Conservation (phyloP, 495 filamentous ascomycete species). For the Penicillium salamii region DNA sequence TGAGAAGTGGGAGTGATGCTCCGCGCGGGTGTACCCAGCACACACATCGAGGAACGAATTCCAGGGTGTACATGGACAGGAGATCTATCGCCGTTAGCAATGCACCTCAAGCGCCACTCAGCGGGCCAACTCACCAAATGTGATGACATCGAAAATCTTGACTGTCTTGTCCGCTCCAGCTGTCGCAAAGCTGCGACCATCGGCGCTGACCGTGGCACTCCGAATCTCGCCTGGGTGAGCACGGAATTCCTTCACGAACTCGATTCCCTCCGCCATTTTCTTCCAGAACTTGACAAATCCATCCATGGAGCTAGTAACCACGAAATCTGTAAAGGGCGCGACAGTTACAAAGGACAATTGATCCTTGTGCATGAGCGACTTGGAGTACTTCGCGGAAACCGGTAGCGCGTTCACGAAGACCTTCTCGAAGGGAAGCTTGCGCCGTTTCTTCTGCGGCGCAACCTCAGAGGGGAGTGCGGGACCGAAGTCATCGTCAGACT, state of each 20-base stretch:
- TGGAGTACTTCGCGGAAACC: slow-evolving; percentile 78
- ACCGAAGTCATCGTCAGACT: slow-evolving; percentile 92
- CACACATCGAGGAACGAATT: slow-evolving; percentile 71
- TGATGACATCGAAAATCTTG: slow-evolving; percentile 95
- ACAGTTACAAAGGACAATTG: slow-evolving; percentile 82
- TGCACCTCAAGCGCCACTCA: background rate
- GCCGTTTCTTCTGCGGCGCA: slow-evolving; percentile 85
- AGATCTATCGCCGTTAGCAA: slow-evolving; percentile 58
- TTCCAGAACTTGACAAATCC: slow-evolving; percentile 99
- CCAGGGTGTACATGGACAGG: slow-evolving; percentile 71
- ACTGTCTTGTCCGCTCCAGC: slow-evolving; percentile 82
- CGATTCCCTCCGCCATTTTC: slow-evolving; percentile 83
- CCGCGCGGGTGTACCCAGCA: slow-evolving; percentile 94
- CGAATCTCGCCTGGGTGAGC: slow-evolving; percentile 85
- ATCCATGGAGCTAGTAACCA: slow-evolving; percentile 89
- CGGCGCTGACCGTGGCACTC: slow-evolving; percentile 76
- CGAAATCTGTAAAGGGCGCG: slow-evolving; percentile 86
- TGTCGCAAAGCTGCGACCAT: slow-evolving; percentile 92
- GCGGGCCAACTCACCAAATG: slow-evolving; percentile 58
- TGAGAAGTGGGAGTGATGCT: slow-evolving; percentile 79
- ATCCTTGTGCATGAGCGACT: slow-evolving; percentile 98
- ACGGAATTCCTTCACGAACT: slow-evolving; percentile 97
- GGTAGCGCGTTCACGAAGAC: slow-evolving; percentile 91
- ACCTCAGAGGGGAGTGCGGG: slow-evolving; percentile 73
- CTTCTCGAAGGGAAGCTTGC: slow-evolving; percentile 89